Evolutionary conservation across 352 stramenopile genomes (phyloP), one percentile per base, ranked within the genome.

Genomic region (Elongisporangium undulatum): DNA sequence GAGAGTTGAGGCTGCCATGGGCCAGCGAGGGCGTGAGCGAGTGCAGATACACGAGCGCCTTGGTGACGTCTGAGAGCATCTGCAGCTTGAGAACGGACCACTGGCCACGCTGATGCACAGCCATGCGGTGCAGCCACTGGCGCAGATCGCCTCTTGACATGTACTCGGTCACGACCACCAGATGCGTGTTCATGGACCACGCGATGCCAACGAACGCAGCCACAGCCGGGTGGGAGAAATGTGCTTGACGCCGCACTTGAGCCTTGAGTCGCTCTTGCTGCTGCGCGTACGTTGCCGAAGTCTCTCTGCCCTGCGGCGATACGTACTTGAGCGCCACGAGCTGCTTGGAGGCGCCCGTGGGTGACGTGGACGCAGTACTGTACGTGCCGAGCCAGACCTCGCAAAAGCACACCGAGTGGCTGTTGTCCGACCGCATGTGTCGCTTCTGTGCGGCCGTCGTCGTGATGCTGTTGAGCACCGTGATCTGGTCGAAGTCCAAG

Each of bases 111-210:
- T 82, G 65, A 10, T 68, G 69, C 20, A 48, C 52, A 6, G 69
- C 59, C 24, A 66, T 83, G 50, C 74, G 75, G 57, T 86, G 80
- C 55, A 92, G 75, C 69, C 77, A 85, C n/a, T 85, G 79, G 1
- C 82, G 77, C 23, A 92, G 64, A 52, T 92, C 79, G 10, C 83
- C 80, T 61, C 78, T 66, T 21, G 74, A 57, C 80, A 91, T 85
- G 65, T 89, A 91, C 71, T 91, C 79, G 9, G 78, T 90, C 24
- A 93, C 63, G 20, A 75, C 78, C 2, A 85, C 66, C n/a, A 93
- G 39, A 49, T 90, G 75, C 10, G 79, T 87, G 48, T 89, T 69
- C 13, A 68, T 68, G 20, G 81, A 89, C 84, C 81, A 92, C 15
- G 79, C 72, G 12, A 94, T 82, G 23, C 85, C 82, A 21, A 89